Percentiles rank a stretch among this genome's conserved stretches.
phyloP scores from a whole-genome alignment of 1,284 basidiomycete genomes.

The Agaricales sp. region DNA sequence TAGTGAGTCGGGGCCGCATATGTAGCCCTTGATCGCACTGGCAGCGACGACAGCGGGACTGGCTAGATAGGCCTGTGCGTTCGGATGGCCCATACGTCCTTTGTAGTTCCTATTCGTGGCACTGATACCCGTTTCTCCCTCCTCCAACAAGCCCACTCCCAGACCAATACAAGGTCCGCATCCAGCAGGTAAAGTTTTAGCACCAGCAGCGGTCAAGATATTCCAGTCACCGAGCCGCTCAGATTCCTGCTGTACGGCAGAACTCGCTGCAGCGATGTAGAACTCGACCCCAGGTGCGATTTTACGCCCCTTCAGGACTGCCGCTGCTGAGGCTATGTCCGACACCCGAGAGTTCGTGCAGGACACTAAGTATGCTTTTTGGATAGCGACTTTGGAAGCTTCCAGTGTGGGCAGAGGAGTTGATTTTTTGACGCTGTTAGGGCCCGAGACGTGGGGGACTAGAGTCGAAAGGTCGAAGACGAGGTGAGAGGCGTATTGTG shows the following conservation, averaged over 20 bases:
- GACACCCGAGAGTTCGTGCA: constrained; percentile 98
- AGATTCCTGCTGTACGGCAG: constrained; percentile 84
- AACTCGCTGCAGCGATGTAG: constrained; percentile 94
- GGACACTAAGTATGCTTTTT: constrained; percentile 98
- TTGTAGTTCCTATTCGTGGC: constrained; percentile 99
- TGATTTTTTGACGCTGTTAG: constrained; percentile 95
- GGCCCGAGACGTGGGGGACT: constrained; percentile 92
- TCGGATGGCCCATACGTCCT: constrained; percentile 94
- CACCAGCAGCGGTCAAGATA: constrained; percentile 76
- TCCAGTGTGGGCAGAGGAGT: constrained; percentile 83
- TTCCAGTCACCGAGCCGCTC: constrained; percentile 88
- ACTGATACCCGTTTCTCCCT: constrained; percentile 93
- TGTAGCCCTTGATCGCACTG: constrained; percentile 86
- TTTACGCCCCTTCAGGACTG: constrained; percentile 77
- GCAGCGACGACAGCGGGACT: constrained; percentile 97
- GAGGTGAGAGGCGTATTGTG: constrained; percentile 83
- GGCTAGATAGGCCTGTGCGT: constrained; percentile 91
- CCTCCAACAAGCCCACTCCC: constrained; percentile 86
- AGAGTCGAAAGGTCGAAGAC: constrained; percentile 90
- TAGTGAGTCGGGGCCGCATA: constrained; percentile 75
- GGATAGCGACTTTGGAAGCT: constrained; percentile 68
- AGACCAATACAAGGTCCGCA: constrained; percentile 98
- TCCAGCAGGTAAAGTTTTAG: constrained; percentile 88
- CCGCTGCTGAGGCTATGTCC: constrained; percentile 88
- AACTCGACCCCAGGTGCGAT: constrained; percentile 92